A percentile compares a stretch with the other conserved stretches of the same genome.
These are phyloP conservation scores for Geosiphon pyriformis DNA, from an alignment of 192 early-diverging fungal genomes.

Conservation along the genomic window DNA sequence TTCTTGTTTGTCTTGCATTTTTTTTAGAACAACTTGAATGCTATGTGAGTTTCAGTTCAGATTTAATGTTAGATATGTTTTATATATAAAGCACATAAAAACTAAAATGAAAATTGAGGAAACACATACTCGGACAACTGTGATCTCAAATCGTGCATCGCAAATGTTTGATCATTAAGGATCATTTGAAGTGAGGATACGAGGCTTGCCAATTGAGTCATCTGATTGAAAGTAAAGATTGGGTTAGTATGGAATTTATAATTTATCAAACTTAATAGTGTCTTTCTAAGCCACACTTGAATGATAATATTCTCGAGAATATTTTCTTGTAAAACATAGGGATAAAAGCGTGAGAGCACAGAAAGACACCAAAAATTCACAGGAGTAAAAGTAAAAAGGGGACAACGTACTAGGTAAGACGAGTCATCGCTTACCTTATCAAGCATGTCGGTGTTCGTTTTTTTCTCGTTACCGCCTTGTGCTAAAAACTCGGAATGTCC, in stretches of 20 bases:
- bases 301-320: too few species aligned
- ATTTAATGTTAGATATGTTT: neutral
- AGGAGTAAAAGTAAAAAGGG: neutral
- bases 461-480: constrained; percentile 2
- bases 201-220: constrained; percentile 34
- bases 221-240: constrained; percentile 22
- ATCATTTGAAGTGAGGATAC: constrained; percentile 33
- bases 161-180: constrained; percentile 35
- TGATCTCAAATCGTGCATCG: constrained; percentile 31
- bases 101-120: neutral
- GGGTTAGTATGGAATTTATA: neutral
- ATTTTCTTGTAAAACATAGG: too few species aligned
- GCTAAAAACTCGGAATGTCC: constrained; percentile 14
- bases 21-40: constrained; percentile 31
- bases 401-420: constrained; percentile 4
- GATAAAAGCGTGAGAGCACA: too few species aligned
- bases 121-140: constrained; percentile 38
- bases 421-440: constrained; percentile 15
- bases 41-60: constrained; percentile 7
- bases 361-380: neutral
- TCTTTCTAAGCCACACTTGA: too few species aligned
- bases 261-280: too few species aligned
- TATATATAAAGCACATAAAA: neutral
- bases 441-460: constrained; percentile 13
- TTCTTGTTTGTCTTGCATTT: constrained; percentile 31